These are phyloP conservation scores for Exserohilum rostratum DNA, from an alignment of 2,329 filamentous ascomycete genomes.

Conservation along the genomic window DNA sequence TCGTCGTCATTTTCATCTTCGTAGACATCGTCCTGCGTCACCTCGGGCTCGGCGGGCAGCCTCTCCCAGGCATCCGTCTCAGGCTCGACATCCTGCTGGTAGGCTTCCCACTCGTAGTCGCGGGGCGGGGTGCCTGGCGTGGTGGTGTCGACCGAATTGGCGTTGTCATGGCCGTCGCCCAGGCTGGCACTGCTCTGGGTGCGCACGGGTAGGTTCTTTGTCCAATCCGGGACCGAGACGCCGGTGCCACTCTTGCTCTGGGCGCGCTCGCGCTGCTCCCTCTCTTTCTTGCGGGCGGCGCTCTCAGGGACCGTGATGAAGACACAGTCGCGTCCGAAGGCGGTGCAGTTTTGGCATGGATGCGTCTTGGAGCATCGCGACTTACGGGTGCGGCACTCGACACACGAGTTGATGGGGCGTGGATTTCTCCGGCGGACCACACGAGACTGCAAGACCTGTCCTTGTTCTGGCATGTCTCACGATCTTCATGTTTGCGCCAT, in stretches of 20 bases:
- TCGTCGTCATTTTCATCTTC: constrained; percentile 49
- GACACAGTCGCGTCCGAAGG: constrained; percentile 47
- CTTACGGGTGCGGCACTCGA: constrained; percentile 48
- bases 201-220: constrained; percentile 45
- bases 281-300: constrained; percentile 46
- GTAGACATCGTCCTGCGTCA: constrained; percentile 47
- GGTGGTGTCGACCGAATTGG: constrained; percentile 40
- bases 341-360: constrained; percentile 49
- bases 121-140: constrained; percentile 47
- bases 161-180: constrained; percentile 37
- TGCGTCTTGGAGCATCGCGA: constrained; percentile 49
- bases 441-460: constrained; percentile 45
- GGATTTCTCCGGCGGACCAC: constrained; percentile 48
- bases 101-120: constrained; percentile 49
- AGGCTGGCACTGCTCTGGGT: constrained; percentile 34
- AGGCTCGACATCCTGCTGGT: constrained; percentile 47
- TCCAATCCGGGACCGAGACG: constrained; percentile 42
- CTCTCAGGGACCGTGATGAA: constrained; percentile 49
- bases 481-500: constrained; percentile 43
- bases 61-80: constrained; percentile 47
- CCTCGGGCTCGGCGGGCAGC: constrained; percentile 45
- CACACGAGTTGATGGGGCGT: constrained; percentile 48
- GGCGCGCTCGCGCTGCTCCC: constrained; percentile 42
- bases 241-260: constrained; percentile 36
- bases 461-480: constrained; percentile 47